These are phyloP conservation scores for Mesotaenium endlicherianum DNA, from an alignment of 139 green algal genomes.

Conservation along the genomic window DNA sequence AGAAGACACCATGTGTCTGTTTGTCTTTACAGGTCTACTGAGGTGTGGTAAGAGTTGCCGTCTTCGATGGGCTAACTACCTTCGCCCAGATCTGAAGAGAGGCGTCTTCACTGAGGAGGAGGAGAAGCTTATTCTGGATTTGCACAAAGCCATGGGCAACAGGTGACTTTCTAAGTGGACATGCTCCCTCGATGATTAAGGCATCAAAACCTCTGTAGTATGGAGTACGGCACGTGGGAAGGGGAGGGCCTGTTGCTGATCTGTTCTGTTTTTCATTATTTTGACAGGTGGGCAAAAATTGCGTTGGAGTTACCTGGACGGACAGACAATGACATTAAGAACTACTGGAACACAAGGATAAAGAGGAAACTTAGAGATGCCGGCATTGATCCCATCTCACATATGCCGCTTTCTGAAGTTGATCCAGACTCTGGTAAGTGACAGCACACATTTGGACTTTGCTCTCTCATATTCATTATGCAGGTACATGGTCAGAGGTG, in stretches of 20 bases:
- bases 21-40: conserved; percentile 14
- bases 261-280: not conserved
- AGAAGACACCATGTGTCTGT: no score
- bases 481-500: no score
- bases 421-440: not conserved
- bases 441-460: not conserved
- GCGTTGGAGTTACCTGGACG: conserved; percentile 53
- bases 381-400: conserved; percentile 31
- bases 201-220: not conserved
- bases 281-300: conserved; percentile 57
- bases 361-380: conserved; percentile 30
- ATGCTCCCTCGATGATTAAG: not conserved
- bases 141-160: conserved; percentile 40
- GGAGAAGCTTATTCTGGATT: conserved; percentile 31
- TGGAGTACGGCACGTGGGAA: not conserved
- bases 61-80: conserved; percentile 47
- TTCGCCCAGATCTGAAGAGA: conserved; percentile 38
- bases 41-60: conserved; percentile 44
- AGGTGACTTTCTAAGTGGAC: conserved; percentile 2
- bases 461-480: no score
- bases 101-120: conserved; percentile 31
- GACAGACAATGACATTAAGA: conserved; percentile 92
- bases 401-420: conserved; percentile 13
- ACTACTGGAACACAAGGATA: conserved; percentile 74
- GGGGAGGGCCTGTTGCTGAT: not conserved